A percentile compares a stretch with the other conserved stretches of the same genome.
Conservation (phyloP, 2,329 filamentous ascomycete genomes). For the Myriosclerotinia scirpicola region DNA sequence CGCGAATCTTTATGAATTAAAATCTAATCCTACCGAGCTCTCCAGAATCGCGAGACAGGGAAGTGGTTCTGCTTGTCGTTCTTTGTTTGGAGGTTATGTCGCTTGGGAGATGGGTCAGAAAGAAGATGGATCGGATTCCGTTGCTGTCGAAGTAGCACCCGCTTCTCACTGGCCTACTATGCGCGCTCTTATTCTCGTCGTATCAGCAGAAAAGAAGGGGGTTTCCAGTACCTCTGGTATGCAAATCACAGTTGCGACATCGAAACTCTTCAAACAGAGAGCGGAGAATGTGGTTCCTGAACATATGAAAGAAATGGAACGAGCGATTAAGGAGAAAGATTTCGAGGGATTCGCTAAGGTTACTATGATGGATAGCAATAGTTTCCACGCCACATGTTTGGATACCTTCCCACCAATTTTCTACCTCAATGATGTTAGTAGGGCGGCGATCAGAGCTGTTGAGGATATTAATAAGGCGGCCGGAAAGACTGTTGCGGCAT, state of each 20-base stretch:
- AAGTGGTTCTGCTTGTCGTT: constrained; percentile 90
- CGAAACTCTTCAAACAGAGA: constrained; percentile 78
- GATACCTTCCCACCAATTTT: constrained; percentile 98
- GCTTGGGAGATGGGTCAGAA: constrained; percentile 82
- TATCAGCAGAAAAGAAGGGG: constrained; percentile 91
- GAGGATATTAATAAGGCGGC: constrained; percentile 83
- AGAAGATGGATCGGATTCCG: constrained; percentile 79
- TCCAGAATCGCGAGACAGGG: constrained; percentile 90
- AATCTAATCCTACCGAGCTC: constrained; percentile 76
- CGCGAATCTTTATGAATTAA: constrained; percentile 86
- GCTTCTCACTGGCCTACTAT: constrained; percentile 93
- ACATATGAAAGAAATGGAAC: constrained; percentile 82
- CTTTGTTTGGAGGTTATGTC: constrained; percentile 91
- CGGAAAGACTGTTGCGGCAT: constrained; percentile 80
- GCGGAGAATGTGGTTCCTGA: constrained; percentile 74
- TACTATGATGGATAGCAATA: constrained; percentile 96
- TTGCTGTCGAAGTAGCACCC: constrained; percentile 84
- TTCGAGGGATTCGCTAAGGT: constrained; percentile 85
- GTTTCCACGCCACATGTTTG: constrained; percentile 91
- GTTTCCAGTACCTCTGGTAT: constrained; percentile 91
- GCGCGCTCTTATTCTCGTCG: constrained; percentile 88
- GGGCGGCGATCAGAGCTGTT: constrained; percentile 82
- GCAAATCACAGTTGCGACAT: constrained; percentile 94
- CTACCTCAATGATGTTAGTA: constrained; percentile 93
- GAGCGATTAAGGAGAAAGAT: constrained; percentile 73